A percentile compares a stretch with the other conserved stretches of the same genome.
Conservation (phyloP, 495 filamentous ascomycete species). For the Penicillium nucicola region DNA sequence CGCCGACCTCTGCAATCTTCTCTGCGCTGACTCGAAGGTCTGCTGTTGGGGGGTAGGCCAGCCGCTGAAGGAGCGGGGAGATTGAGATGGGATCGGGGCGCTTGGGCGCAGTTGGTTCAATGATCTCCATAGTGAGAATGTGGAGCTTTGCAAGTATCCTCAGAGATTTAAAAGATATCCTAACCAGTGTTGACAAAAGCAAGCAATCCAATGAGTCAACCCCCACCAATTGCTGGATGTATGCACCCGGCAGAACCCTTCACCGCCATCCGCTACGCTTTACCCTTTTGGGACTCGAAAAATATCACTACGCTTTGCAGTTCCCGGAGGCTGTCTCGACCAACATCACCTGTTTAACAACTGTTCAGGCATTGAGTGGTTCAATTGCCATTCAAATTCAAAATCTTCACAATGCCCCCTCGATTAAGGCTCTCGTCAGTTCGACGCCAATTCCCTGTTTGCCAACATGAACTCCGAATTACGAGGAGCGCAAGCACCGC, state of each 20-base stretch:
- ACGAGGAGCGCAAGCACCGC: slow-evolving; percentile 36
- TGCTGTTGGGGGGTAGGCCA: slow-evolving; percentile 64
- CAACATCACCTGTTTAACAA: slow-evolving; percentile 14
- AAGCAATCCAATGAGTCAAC: background rate
- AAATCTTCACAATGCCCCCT: slow-evolving; percentile 41
- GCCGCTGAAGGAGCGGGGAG: slow-evolving; percentile 71
- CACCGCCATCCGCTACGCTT: slow-evolving; percentile 13
- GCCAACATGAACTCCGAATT: slow-evolving; percentile 34
- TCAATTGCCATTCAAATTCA: background rate
- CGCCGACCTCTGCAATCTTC: slow-evolving; percentile 77
- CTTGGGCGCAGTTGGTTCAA: slow-evolving; percentile 19
- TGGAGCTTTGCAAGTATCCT: background rate
- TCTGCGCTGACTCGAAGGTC: slow-evolving; percentile 59
- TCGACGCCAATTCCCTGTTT: slow-evolving; percentile 32
- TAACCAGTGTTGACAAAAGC: background rate
- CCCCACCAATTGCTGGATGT: slow-evolving; percentile 11
- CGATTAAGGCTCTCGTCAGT: slow-evolving; percentile 40
- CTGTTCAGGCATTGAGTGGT: slow-evolving; percentile 2
- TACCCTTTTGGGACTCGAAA: slow-evolving; percentile 19
- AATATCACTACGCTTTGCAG: slow-evolving; percentile 24
- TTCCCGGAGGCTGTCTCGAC: slow-evolving; percentile 15
- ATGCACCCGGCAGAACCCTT: slow-evolving; percentile 14
- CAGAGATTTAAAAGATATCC: background rate
- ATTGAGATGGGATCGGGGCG: slow-evolving; percentile 61
- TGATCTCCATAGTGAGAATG: background rate